Conservation (phyloP, 192 early-diverging fungal species). For the Umbelopsis vinacea region DNA sequence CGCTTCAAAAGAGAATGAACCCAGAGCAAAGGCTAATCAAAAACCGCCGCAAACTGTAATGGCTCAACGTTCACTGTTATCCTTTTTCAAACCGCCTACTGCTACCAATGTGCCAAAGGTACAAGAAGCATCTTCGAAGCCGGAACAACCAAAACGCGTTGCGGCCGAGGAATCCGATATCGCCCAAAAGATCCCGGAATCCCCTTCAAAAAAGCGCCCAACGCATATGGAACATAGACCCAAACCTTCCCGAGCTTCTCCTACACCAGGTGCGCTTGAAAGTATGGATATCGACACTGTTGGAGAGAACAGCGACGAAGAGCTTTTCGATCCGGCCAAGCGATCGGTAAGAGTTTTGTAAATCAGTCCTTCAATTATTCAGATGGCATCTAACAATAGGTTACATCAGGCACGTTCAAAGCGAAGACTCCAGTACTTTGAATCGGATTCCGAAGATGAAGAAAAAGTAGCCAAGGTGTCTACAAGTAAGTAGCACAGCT, state of each 20-base stretch:
- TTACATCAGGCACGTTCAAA: constrained; percentile 11
- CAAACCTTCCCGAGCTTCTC: background rate
- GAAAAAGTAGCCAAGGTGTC: background rate
- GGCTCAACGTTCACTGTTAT: constrained; percentile 12
- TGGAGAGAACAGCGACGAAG: background rate
- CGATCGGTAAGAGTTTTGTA: background rate
- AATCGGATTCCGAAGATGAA: constrained; percentile 28
- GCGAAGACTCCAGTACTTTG: constrained; percentile 16
- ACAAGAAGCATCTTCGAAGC: background rate
- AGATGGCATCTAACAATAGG: background rate
- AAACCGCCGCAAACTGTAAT: constrained; percentile 9
- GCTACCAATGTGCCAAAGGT: background rate
- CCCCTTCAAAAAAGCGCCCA: constrained; percentile 10
- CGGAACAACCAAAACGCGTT: constrained; percentile 7
- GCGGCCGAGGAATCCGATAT: constrained; percentile 7
- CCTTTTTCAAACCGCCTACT: constrained; percentile 18
- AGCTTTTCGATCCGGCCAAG: background rate
- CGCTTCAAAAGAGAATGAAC: constrained; percentile 23
- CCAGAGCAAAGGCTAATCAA: constrained; percentile 19
- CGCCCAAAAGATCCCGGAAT: background rate
- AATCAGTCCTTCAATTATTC: background rate
- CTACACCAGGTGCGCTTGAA: constrained; percentile 12
- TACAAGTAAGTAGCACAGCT: background rate
- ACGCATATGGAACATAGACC: background rate
- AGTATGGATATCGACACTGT: background rate